Percentiles rank a stretch among this genome's conserved stretches.
Evolutionary conservation across 1,139 yeast species (phyloP).

Genomic region (Saccharomyces hybrid): DNA sequence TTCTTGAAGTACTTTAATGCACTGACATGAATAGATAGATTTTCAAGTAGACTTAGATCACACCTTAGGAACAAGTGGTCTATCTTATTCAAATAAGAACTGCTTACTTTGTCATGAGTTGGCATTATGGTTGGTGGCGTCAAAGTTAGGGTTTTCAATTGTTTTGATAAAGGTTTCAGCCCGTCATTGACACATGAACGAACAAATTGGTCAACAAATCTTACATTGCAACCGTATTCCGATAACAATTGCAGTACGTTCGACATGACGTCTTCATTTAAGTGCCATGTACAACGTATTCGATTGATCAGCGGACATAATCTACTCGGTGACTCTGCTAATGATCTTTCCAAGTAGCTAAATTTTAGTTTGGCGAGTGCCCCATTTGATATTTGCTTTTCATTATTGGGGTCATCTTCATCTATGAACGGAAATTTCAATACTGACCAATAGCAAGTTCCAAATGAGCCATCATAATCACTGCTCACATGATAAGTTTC

Average conservation of each 20-base stretch:
- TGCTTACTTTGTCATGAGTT: slow-evolving; percentile 7
- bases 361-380: slow-evolving; percentile 15
- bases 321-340: slow-evolving; percentile 13
- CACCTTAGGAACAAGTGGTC: slow-evolving; percentile 12
- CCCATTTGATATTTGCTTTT: not conserved
- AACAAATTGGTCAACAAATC: slow-evolving; percentile 24
- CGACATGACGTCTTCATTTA: slow-evolving; percentile 14
- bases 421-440: slow-evolving; percentile 13
- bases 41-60: slow-evolving; percentile 16
- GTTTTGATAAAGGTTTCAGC: slow-evolving; percentile 12
- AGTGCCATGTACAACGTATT: slow-evolving; percentile 30
- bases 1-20: slow-evolving; percentile 21
- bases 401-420: not conserved
- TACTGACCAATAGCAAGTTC: slow-evolving; percentile 24
- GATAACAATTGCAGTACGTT: slow-evolving; percentile 17
- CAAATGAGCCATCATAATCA: slow-evolving; percentile 20
- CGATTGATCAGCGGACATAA: slow-evolving; percentile 20
- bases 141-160: slow-evolving; percentile 20
- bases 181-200: slow-evolving; percentile 15
- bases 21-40: slow-evolving; percentile 23
- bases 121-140: slow-evolving; percentile 26
- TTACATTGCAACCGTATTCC: slow-evolving; percentile 15
- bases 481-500: slow-evolving; percentile 21
- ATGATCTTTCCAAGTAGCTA: slow-evolving; percentile 17
- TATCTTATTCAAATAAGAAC: slow-evolving; percentile 14